These are phyloP conservation scores for Chrysosporium queenslandicum DNA, from an alignment of 2,329 filamentous ascomycete species.

Conservation along the genomic window DNA sequence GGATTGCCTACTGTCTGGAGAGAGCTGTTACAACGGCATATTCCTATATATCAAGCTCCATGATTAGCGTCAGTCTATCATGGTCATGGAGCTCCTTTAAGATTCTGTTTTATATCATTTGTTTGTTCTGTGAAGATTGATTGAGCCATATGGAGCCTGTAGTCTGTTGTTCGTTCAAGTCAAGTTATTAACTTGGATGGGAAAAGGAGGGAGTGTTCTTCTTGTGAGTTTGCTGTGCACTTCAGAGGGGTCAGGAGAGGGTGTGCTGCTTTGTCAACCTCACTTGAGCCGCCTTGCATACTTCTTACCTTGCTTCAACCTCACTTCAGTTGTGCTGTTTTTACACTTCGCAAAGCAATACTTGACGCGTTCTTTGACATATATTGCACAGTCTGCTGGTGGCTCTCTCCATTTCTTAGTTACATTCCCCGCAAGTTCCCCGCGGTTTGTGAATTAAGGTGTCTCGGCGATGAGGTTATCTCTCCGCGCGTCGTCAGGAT, in stretches of 20 bases:
- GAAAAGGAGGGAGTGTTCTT: background rate
- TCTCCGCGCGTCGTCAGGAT: background rate
- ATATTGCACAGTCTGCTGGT: background rate
- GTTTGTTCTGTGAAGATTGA: too few species aligned
- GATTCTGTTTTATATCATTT: too few species aligned
- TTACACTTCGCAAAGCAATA: background rate
- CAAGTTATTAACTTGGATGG: too few species aligned
- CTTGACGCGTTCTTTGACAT: background rate
- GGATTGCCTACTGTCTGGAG: too few species aligned
- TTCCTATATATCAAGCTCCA: too few species aligned
- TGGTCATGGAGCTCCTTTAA: too few species aligned
- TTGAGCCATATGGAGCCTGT: too few species aligned
- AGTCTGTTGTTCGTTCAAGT: too few species aligned
- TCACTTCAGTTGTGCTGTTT: background rate
- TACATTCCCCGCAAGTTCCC: background rate
- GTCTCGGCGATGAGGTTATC: slow-evolving; percentile 11
- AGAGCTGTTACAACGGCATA: too few species aligned
- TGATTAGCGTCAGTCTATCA: too few species aligned
- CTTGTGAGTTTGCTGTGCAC: background rate
- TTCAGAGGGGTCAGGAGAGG: background rate
- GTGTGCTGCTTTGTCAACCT: background rate
- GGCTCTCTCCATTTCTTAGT: background rate
- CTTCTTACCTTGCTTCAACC: background rate
- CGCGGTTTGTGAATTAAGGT: background rate
- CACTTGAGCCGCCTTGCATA: background rate